These are phyloP conservation scores for Yamadazyma membranifaciens DNA, from an alignment of 1,139 yeast species.

Conservation along the genomic window DNA sequence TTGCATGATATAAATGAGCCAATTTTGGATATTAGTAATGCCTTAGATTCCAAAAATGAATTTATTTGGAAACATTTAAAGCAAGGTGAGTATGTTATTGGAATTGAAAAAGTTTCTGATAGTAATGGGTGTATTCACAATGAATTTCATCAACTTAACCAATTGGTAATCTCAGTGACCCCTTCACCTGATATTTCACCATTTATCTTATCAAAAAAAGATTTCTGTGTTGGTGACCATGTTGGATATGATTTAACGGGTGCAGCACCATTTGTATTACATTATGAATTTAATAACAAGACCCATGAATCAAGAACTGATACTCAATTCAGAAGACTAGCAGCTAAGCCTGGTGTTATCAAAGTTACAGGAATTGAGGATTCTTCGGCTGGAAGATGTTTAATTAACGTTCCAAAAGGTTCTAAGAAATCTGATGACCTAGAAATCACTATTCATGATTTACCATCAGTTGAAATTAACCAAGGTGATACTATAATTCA, in stretches of 20 bases:
- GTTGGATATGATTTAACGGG: constrained; percentile 77
- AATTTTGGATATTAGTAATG: constrained; percentile 15
- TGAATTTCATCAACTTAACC: constrained; percentile 35
- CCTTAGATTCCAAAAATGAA: constrained; percentile 7
- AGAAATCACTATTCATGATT: constrained; percentile 61
- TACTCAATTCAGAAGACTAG: constrained; percentile 61
- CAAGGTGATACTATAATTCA: constrained; percentile 70
- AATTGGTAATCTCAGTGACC: constrained; percentile 54
- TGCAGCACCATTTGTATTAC: constrained; percentile 71
- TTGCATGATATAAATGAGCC: constrained; percentile 6
- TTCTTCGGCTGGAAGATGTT: constrained; percentile 68
- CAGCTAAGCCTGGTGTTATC: constrained; percentile 76
- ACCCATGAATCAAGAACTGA: constrained; percentile 59
- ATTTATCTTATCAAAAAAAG: constrained; percentile 33
- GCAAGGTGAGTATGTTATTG: constrained; percentile 54
- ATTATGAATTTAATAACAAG: constrained; percentile 68
- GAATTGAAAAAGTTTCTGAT: constrained; percentile 59
- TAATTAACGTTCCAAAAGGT: constrained; percentile 50
- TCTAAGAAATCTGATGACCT: constrained; percentile 41
- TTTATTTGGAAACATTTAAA: constrained; percentile 11
- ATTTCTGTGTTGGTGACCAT: constrained; percentile 90
- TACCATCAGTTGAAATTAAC: constrained; percentile 88
- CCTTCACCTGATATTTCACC: constrained; percentile 69
- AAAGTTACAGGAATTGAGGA: constrained; percentile 71
- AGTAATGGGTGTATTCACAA: constrained; percentile 64